Evolutionary conservation across 164 flowering plant species (phyloP).

Genomic region (Chimonanthus salicifolius): DNA sequence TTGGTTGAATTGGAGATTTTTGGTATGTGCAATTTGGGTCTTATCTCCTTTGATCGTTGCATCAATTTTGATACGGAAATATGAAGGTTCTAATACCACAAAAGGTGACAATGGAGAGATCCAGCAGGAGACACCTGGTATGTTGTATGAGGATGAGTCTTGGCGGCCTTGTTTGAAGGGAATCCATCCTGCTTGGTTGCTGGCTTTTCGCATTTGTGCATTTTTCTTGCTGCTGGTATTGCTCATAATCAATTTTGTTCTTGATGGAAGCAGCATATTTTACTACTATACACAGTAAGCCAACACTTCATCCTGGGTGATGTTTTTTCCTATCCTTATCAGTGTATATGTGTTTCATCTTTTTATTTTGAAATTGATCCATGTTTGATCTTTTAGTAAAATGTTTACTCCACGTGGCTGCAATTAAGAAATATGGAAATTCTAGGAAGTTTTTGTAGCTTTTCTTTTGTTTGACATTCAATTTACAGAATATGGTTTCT

Average conservation of each 20-base stretch:
- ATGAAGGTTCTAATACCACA: slow-evolving; percentile 36
- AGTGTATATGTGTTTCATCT: neutral
- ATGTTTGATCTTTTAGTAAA: neutral
- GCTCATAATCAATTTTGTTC: slow-evolving; percentile 39
- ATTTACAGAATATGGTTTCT: no score
- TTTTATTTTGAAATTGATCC: no score
- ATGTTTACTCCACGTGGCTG: neutral
- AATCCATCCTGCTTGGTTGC: slow-evolving; percentile 84
- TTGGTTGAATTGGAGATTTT: slow-evolving; percentile 87
- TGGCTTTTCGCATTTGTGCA: slow-evolving; percentile 55
- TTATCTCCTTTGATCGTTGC: slow-evolving; percentile 35
- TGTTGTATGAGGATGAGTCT: slow-evolving; percentile 70
- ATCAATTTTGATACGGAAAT: slow-evolving; percentile 46
- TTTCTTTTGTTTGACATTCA: no score
- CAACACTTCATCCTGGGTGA: neutral
- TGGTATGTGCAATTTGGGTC: slow-evolving; percentile 59
- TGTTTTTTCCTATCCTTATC: no score
- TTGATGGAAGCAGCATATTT: slow-evolving; percentile 62
- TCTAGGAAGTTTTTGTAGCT: neutral
- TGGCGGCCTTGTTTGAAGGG: slow-evolving; percentile 82
- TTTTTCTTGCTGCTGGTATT: slow-evolving; percentile 48
- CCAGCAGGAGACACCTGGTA: slow-evolving; percentile 24
- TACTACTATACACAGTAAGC: slow-evolving; percentile 93
- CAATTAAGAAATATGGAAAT: no score
- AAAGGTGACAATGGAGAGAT: slow-evolving; percentile 17